phyloP scores from a whole-genome alignment of 2,329 filamentous ascomycete species.

The Meredithiella fracta region DNA sequence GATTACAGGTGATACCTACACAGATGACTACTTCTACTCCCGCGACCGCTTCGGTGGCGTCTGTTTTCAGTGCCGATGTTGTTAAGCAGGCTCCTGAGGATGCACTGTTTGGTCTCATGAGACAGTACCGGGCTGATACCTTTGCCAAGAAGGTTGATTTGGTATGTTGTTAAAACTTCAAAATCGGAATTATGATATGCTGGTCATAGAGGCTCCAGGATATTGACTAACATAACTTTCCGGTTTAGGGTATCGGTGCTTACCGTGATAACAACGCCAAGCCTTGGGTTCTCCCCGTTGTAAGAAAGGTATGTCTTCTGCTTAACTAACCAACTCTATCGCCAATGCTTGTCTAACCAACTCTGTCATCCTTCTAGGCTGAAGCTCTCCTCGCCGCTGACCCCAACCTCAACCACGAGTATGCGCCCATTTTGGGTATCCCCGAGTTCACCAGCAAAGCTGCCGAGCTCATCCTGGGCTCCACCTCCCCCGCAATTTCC shows the following conservation, averaged over 20 bases:
- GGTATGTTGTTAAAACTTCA: conserved; percentile 33
- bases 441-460: conserved; percentile 74
- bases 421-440: conserved; percentile 87
- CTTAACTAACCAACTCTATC: neutral
- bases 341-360: neutral
- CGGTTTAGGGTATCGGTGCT: conserved; percentile 55
- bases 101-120: conserved; percentile 82
- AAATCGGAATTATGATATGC: too few relatives aligned
- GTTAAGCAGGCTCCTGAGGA: conserved; percentile 90
- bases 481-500: conserved; percentile 60
- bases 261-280: conserved; percentile 93
- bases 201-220: too few relatives aligned
- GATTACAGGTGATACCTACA: conserved; percentile 44
- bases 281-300: conserved; percentile 91
- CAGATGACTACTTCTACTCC: conserved; percentile 32
- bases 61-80: conserved; percentile 56
- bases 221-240: neutral
- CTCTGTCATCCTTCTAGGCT: conserved; percentile 38
- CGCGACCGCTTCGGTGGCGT: conserved; percentile 24
- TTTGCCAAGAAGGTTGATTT: conserved; percentile 76
- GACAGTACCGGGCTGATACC: conserved; percentile 68
- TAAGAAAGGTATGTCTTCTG: conserved; percentile 60
- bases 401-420: conserved; percentile 90
- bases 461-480: conserved; percentile 74
- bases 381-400: conserved; percentile 79